phyloP scores from a whole-genome alignment of 2,329 filamentous ascomycete species.

The Amauroascus verrucosus region DNA sequence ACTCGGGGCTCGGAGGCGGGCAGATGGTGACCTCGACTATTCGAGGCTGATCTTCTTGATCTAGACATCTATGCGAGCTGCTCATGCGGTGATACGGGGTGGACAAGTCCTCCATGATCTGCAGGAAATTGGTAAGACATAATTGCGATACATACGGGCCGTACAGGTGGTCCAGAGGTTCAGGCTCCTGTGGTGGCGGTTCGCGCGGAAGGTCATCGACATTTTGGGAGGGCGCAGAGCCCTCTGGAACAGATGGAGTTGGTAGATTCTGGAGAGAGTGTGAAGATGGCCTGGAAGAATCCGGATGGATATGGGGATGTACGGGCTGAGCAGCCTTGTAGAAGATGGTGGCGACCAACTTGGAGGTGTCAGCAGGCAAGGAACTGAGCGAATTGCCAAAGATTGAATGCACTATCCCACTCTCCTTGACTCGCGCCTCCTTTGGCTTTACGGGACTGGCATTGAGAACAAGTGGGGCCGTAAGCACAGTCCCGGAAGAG shows the following conservation, averaged over 20 bases:
- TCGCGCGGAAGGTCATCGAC: slow-evolving; percentile 46
- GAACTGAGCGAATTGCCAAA: slow-evolving; percentile 35
- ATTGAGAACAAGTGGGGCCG: slow-evolving; percentile 23
- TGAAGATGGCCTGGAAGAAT: slow-evolving; percentile 28
- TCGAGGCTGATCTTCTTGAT: slow-evolving; percentile 39
- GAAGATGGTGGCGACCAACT: slow-evolving; percentile 41
- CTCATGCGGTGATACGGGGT: slow-evolving; percentile 42
- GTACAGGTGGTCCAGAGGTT: slow-evolving; percentile 47
- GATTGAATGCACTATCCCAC: slow-evolving; percentile 38
- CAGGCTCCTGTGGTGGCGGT: slow-evolving; percentile 44
- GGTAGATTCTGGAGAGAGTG: slow-evolving; percentile 28
- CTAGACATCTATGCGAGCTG: slow-evolving; percentile 40
- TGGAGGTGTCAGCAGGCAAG: slow-evolving; percentile 32
- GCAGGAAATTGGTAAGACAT: slow-evolving; percentile 47
- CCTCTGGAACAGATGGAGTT: slow-evolving; percentile 33
- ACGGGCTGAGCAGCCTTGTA: slow-evolving; percentile 38
- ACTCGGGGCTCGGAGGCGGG: slow-evolving; percentile 40
- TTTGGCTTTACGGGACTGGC: slow-evolving; percentile 29
- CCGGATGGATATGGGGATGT: slow-evolving; percentile 40
- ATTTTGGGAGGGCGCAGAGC: slow-evolving; percentile 42
- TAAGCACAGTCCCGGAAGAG: slow-evolving; percentile 20
- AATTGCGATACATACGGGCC: slow-evolving; percentile 46
- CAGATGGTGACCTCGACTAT: slow-evolving; percentile 46
- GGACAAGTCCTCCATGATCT: slow-evolving; percentile 41
- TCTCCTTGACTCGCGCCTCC: slow-evolving; percentile 30